Conservation (phyloP, 2,329 filamentous ascomycete genomes). For the Fusarium begoniae region DNA sequence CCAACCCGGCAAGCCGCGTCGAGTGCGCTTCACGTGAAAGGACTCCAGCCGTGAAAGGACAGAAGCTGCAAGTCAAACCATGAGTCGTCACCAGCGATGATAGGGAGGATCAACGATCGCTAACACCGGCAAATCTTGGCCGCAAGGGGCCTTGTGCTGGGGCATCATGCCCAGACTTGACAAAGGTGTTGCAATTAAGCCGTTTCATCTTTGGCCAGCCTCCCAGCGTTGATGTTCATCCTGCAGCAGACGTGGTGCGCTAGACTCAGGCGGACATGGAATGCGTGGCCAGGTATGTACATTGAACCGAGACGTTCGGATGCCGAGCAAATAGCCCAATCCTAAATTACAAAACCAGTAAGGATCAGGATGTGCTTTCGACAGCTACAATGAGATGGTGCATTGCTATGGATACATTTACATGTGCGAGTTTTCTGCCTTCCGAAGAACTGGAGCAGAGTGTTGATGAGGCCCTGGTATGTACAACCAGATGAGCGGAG, state of each 20-base stretch:
- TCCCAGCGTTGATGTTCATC: conserved; percentile 6
- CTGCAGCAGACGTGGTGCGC: conserved; percentile 15
- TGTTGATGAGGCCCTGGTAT: conserved; percentile 7
- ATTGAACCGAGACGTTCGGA: not conserved
- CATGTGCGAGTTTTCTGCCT: not conserved
- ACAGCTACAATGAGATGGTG: not conserved
- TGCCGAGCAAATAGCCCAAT: not conserved
- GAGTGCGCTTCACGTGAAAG: conserved; percentile 40
- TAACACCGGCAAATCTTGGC: not conserved
- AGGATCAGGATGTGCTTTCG: not conserved
- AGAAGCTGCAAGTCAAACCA: not conserved
- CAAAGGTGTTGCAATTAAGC: not conserved
- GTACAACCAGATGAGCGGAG: not conserved
- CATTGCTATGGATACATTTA: not conserved
- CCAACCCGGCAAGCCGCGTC: conserved; percentile 40
- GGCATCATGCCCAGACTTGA: conserved; percentile 1
- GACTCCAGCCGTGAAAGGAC: conserved; percentile 1
- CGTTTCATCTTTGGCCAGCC: conserved; percentile 14
- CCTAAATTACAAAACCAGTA: not conserved
- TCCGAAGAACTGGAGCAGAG: not conserved
- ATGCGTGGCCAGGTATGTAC: not conserved
- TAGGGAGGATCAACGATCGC: not conserved
- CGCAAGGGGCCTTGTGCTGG: not conserved
- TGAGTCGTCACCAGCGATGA: not conserved
- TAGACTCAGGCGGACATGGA: conserved; percentile 3